These are phyloP conservation scores for Spathaspora sp. DNA, from an alignment of 1,139 yeast genomes.

Conservation along the genomic window DNA sequence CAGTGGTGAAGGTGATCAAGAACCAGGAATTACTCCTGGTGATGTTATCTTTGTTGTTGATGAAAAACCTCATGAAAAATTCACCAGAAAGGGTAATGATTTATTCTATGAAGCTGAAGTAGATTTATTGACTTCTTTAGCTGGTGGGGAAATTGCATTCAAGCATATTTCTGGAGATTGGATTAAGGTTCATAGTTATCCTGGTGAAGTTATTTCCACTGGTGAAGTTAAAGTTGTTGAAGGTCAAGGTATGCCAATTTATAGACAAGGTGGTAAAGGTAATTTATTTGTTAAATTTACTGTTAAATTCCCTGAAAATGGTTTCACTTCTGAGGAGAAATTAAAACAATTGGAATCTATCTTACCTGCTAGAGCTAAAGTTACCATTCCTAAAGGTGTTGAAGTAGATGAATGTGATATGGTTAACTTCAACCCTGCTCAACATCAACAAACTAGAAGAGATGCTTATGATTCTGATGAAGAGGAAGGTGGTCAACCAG, in stretches of 20 bases:
- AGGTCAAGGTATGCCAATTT: constrained; percentile 94
- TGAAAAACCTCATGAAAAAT: constrained; percentile 79
- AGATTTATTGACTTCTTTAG: constrained; percentile 89
- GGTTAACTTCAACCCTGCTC: constrained; percentile 60
- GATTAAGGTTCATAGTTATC: constrained; percentile 75
- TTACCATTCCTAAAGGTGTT: constrained; percentile 58
- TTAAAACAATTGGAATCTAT: constrained; percentile 63
- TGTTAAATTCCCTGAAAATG: constrained; percentile 66
- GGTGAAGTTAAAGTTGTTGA: constrained; percentile 79
- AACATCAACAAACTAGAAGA: constrained; percentile 52
- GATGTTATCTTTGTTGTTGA: constrained; percentile 91
- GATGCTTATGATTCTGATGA: constrained; percentile 66
- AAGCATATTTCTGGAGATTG: constrained; percentile 88
- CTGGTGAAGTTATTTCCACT: constrained; percentile 94
- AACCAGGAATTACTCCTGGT: constrained; percentile 93
- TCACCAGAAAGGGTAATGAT: constrained; percentile 89
- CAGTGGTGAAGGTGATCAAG: constrained; percentile 97
- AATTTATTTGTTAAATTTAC: constrained; percentile 69
- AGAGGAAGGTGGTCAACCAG: constrained; percentile 65
- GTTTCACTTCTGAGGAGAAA: constrained; percentile 66
- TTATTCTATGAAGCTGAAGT: constrained; percentile 82
- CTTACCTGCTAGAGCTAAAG: constrained; percentile 63
- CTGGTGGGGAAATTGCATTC: constrained; percentile 90
- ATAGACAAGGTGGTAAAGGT: constrained; percentile 75
- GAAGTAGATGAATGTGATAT: constrained; percentile 83